These are phyloP conservation scores for Globisporangium abappressorium DNA, from an alignment of 352 stramenopile genomes.

Conservation along the genomic window DNA sequence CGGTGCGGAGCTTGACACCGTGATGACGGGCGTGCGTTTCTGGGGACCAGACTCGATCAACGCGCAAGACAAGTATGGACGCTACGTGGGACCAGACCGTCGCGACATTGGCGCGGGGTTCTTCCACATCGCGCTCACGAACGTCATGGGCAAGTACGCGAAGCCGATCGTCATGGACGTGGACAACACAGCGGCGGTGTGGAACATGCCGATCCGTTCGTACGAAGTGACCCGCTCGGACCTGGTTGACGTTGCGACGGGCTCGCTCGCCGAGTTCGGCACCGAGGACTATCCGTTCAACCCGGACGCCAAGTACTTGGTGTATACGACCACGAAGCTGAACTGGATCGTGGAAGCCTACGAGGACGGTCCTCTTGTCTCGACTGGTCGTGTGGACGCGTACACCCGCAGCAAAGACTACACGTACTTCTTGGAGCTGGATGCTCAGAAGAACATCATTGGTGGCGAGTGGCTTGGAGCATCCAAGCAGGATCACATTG, in stretches of 20 bases:
- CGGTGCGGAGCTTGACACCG: constrained; percentile 26
- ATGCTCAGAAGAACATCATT: constrained; percentile 15
- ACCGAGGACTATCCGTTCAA: constrained; percentile 51
- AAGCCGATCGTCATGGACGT: constrained; percentile 43
- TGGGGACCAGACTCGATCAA: constrained; percentile 16
- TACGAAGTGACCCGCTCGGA: constrained; percentile 28
- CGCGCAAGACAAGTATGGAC: constrained; percentile 41
- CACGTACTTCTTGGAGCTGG: constrained; percentile 19
- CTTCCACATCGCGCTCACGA: constrained; percentile 45
- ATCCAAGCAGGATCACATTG: constrained; percentile 14
- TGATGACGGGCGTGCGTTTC: constrained; percentile 44
- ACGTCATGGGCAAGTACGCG: constrained; percentile 41
- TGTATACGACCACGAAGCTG: constrained; percentile 37
- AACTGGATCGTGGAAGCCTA: constrained; percentile 36
- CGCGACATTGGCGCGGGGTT: constrained; percentile 53
- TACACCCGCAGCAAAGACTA: constrained; percentile 13
- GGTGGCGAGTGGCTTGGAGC: constrained; percentile 13
- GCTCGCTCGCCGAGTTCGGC: constrained; percentile 38
- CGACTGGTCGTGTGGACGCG: constrained; percentile 1
- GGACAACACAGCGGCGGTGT: constrained; percentile 22
- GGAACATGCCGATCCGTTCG: constrained; percentile 58
- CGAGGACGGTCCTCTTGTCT: constrained; percentile 9
- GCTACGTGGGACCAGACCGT: constrained; percentile 32
- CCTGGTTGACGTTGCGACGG: constrained; percentile 19
- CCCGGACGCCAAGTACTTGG: constrained; percentile 29